Percentiles rank a stretch among this genome's conserved stretches.
Evolutionary conservation across 345 rosid genomes (phyloP).

Genomic region (Erodium maritimum): DNA sequence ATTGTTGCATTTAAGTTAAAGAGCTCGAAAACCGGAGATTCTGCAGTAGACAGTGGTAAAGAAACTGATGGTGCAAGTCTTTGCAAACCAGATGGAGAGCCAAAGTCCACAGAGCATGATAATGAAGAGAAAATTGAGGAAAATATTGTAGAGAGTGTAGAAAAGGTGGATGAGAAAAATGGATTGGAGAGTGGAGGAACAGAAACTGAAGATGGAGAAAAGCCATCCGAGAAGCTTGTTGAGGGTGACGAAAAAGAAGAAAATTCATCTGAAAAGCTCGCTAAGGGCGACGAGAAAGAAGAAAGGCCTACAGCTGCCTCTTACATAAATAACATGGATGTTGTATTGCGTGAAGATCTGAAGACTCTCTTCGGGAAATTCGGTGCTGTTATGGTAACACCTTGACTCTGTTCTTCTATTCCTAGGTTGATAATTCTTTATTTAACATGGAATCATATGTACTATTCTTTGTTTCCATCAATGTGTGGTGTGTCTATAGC

Average conservation of each 20-base stretch:
- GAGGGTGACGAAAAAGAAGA: constrained; percentile 13
- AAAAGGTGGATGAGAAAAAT: constrained; percentile 24
- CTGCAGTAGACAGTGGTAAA: constrained; percentile 24
- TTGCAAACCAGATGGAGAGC: constrained; percentile 22
- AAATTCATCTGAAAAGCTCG: constrained; percentile 30
- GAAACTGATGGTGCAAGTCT: constrained; percentile 11
- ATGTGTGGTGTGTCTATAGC: background rate
- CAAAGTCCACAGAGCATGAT: constrained; percentile 16
- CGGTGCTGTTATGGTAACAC: constrained; percentile 72
- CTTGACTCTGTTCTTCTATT: background rate
- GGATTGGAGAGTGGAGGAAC: constrained; percentile 21
- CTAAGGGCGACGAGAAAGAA: constrained; percentile 29
- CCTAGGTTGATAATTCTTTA: background rate
- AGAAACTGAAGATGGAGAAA: constrained; percentile 19
- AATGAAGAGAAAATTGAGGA: constrained; percentile 14
- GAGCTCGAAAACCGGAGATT: constrained; percentile 26
- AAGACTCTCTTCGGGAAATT: constrained; percentile 55
- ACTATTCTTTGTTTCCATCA: background rate
- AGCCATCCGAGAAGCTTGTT: constrained; percentile 25
- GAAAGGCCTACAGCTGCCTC: constrained; percentile 32
- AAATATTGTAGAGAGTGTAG: constrained; percentile 7
- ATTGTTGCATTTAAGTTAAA: constrained; percentile 72
- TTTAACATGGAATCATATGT: background rate
- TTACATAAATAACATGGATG: constrained; percentile 45
- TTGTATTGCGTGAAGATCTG: constrained; percentile 86